These are phyloP conservation scores for Coniferiporia weirii DNA, from an alignment of 1,284 basidiomycete species.

Conservation along the genomic window DNA sequence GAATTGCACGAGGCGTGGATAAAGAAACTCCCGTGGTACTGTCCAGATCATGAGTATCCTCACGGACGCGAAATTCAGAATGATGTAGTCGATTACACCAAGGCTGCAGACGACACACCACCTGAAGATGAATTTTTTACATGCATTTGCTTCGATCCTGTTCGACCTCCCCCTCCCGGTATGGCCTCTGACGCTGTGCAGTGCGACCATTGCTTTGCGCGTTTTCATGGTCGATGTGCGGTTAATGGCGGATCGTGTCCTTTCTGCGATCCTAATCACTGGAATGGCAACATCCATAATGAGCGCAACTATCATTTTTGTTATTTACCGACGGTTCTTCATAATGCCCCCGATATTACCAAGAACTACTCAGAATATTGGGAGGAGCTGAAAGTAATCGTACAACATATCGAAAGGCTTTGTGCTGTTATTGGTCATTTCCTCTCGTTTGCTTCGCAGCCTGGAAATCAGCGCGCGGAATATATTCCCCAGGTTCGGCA, in stretches of 20 bases:
- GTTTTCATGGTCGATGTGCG: conserved; percentile 78
- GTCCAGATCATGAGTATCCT: conserved; percentile 51
- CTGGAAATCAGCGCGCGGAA: conserved; percentile 61
- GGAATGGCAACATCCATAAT: conserved; percentile 78
- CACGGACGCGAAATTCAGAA: conserved; percentile 59
- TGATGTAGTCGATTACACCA: conserved; percentile 67
- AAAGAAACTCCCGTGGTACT: conserved; percentile 71
- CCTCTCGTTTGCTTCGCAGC: conserved; percentile 60
- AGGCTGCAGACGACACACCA: conserved; percentile 68
- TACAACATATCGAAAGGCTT: conserved; percentile 68
- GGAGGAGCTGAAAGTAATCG: conserved; percentile 70
- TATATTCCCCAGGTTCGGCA: conserved; percentile 77
- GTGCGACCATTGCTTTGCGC: conserved; percentile 78
- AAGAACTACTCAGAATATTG: conserved; percentile 71
- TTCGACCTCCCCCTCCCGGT: conserved; percentile 70
- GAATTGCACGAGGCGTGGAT: conserved; percentile 63
- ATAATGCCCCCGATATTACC: conserved; percentile 66
- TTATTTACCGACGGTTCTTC: conserved; percentile 62
- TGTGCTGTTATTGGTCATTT: conserved; percentile 72
- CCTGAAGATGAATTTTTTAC: conserved; percentile 76
- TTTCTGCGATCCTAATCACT: conserved; percentile 83
- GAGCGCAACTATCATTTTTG: conserved; percentile 77
- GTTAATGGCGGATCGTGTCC: conserved; percentile 83
- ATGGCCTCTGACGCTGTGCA: conserved; percentile 74
- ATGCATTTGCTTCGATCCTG: conserved; percentile 71